Evolutionary conservation across 2,329 filamentous ascomycete genomes (phyloP).

Genomic region (Coniella vitis): DNA sequence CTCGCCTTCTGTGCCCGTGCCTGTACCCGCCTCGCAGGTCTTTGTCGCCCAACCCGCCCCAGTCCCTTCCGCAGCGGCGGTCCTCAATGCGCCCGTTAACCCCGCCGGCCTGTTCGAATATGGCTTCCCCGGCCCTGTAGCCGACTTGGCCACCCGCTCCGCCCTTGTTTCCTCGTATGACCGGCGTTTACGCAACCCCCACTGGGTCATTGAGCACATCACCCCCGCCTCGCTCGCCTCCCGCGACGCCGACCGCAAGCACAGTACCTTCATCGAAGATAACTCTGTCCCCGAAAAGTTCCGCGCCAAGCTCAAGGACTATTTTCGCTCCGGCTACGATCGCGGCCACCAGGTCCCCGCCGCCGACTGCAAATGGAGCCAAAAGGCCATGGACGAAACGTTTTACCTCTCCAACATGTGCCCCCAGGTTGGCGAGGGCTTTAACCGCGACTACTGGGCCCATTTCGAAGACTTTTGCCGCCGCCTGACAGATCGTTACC

Average conservation of each 20-base stretch:
- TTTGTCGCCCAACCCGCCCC: conserved; percentile 30
- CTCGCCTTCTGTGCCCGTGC: conserved; percentile 26
- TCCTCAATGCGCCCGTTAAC: conserved; percentile 50
- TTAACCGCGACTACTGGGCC: conserved; percentile 99
- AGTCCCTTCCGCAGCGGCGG: conserved; percentile 13
- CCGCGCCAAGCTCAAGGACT: conserved; percentile 85
- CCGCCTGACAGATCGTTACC: conserved; percentile 71
- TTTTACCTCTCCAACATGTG: conserved; percentile 96
- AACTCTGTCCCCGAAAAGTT: conserved; percentile 72
- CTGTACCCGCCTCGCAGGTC: conserved; percentile 53
- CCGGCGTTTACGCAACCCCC: conserved; percentile 81
- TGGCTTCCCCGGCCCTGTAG: conserved; percentile 85
- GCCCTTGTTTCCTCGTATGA: conserved; percentile 86
- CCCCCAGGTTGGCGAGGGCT: conserved; percentile 94
- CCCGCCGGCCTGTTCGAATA: conserved; percentile 74
- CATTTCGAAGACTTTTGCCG: conserved; percentile 98
- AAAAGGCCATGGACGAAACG: conserved; percentile 89
- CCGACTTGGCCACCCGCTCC: conserved; percentile 70
- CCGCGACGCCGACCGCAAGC: conserved; percentile 73
- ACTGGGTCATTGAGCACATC: conserved; percentile 96
- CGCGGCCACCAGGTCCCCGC: conserved; percentile 95
- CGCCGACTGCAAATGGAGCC: conserved; percentile 92
- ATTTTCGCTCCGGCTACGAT: conserved; percentile 91
- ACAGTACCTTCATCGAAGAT: conserved; percentile 82
- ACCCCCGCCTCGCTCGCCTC: conserved; percentile 73